phyloP scores from a whole-genome alignment of 2,329 filamentous ascomycete genomes.

The Aspergillus melleus region DNA sequence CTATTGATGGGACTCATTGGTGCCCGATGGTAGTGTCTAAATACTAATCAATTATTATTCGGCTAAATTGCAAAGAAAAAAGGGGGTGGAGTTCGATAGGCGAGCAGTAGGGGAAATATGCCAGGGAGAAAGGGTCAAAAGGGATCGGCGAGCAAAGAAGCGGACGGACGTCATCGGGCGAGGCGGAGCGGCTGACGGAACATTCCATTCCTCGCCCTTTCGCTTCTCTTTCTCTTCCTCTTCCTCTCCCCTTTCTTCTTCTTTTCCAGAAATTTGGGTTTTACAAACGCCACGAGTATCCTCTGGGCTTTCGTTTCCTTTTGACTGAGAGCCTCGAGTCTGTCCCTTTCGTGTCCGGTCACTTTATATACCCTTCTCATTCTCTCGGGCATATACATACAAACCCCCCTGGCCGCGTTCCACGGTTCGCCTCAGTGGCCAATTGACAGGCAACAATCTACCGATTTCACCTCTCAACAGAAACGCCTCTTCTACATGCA shows the following conservation, averaged over 20 bases:
- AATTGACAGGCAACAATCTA: background rate
- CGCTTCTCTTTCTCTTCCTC: conserved; percentile 7
- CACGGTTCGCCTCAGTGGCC: conserved; percentile 9
- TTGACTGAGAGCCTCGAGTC: background rate
- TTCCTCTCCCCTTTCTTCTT: background rate
- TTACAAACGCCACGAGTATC: background rate
- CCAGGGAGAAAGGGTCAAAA: background rate
- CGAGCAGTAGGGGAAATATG: background rate
- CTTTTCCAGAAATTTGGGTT: background rate
- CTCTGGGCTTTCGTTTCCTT: background rate
- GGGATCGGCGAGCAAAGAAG: background rate
- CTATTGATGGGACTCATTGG: conserved; percentile 44
- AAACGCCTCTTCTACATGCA: conserved; percentile 10
- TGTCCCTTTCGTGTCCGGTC: background rate
- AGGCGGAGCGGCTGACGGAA: background rate
- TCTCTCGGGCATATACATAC: background rate
- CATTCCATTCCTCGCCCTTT: background rate
- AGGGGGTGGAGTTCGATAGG: conserved; percentile 5
- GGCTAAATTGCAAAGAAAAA: background rate
- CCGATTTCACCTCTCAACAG: background rate
- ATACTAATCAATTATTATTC: background rate
- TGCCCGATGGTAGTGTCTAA: conserved; percentile 9
- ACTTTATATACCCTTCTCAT: background rate
- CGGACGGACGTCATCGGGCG: background rate
- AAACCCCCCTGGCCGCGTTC: conserved; percentile 9